These are phyloP conservation scores for Colletotrichum tamarilloi DNA, from an alignment of 2,329 filamentous ascomycete genomes.

Conservation along the genomic window DNA sequence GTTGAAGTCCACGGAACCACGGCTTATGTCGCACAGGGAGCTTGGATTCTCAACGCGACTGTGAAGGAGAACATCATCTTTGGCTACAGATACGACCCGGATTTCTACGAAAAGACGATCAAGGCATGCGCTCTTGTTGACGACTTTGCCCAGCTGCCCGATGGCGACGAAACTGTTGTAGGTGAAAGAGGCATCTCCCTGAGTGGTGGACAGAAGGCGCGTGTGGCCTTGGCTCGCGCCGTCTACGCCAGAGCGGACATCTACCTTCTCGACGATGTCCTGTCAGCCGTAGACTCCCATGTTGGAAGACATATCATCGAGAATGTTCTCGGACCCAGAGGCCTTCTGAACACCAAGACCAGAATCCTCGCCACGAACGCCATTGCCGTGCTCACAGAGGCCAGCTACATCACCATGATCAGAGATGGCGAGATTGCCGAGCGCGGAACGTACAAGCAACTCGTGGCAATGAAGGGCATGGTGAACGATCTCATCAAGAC, in stretches of 20 bases:
- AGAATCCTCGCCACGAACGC: slow-evolving; percentile 95
- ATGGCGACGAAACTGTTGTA: slow-evolving; percentile 96
- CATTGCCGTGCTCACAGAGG: slow-evolving; percentile 88
- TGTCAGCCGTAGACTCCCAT: slow-evolving; percentile 98
- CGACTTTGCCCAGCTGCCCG: slow-evolving; percentile 91
- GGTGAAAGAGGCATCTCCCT: slow-evolving; percentile 96
- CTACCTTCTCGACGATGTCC: slow-evolving; percentile 91
- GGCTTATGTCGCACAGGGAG: slow-evolving; percentile 91
- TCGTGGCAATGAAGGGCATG: slow-evolving; percentile 93
- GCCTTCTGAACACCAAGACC: slow-evolving; percentile 86
- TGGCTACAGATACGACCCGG: slow-evolving; percentile 90
- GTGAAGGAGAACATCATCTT: slow-evolving; percentile 98
- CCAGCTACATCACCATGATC: slow-evolving; percentile 88
- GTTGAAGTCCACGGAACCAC: slow-evolving; percentile 85
- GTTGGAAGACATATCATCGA: slow-evolving; percentile 96
- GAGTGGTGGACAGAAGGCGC: slow-evolving; percentile 95
- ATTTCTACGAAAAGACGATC: slow-evolving; percentile 94
- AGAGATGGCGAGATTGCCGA: slow-evolving; percentile 87
- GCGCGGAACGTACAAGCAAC: slow-evolving; percentile 88
- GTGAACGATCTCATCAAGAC: slow-evolving; percentile 87
- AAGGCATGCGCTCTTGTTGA: slow-evolving; percentile 91
- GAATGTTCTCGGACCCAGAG: slow-evolving; percentile 87
- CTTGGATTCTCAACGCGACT: slow-evolving; percentile 98
- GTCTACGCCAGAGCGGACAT: slow-evolving; percentile 98
- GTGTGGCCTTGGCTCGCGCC: slow-evolving; percentile 89